These are phyloP conservation scores for Meyerozyma athensensis DNA, from an alignment of 1,139 yeast species.

Conservation along the genomic window DNA sequence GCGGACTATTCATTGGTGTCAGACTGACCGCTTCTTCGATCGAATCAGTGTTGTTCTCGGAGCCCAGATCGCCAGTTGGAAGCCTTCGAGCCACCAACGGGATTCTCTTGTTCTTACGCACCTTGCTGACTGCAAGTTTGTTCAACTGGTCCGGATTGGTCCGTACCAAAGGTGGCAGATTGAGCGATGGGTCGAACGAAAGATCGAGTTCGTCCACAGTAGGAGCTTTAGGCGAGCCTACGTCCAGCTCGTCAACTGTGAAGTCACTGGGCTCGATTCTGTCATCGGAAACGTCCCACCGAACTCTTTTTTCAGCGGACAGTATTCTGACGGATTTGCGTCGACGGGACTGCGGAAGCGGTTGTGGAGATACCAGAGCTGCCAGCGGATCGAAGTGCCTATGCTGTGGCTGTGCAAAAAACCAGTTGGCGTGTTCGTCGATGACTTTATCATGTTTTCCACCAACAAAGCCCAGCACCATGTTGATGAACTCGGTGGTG, in stretches of 20 bases:
- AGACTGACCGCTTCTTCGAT: background rate
- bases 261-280: conserved; percentile 1
- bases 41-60: too few relatives aligned
- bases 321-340: background rate
- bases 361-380: background rate
- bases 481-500: background rate
- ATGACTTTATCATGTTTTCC: background rate
- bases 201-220: background rate
- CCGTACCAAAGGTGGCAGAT: background rate
- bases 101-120: background rate
- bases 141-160: background rate
- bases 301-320: background rate
- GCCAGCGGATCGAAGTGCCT: background rate
- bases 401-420: conserved; percentile 1
- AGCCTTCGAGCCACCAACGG: background rate
- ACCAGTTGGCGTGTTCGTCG: background rate
- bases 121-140: background rate
- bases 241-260: background rate
- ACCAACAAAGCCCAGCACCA: background rate
- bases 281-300: background rate
- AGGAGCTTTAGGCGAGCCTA: background rate
- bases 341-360: background rate
- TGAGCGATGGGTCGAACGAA: background rate
- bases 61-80: background rate
- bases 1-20: background rate